These are phyloP conservation scores for Aspergillus carlsbadensis DNA, from an alignment of 495 filamentous ascomycete species.

Conservation along the genomic window DNA sequence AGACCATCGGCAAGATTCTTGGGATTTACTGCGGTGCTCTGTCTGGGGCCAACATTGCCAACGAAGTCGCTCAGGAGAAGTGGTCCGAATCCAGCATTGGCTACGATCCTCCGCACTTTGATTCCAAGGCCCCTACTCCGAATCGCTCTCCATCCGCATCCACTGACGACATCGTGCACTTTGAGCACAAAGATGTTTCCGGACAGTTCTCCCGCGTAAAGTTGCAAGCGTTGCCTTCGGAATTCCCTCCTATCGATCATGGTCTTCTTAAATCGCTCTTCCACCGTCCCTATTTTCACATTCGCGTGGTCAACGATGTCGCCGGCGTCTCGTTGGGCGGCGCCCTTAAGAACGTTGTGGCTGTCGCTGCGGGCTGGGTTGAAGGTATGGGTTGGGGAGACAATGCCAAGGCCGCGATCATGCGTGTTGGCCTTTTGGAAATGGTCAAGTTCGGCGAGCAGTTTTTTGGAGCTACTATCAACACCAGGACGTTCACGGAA, in stretches of 20 bases:
- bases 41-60: constrained; percentile 95
- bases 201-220: constrained; percentile 61
- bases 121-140: constrained; percentile 69
- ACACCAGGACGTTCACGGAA: constrained; percentile 85
- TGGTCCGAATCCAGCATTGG: constrained; percentile 96
- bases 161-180: constrained; percentile 56
- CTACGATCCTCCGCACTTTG: constrained; percentile 88
- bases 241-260: constrained; percentile 83
- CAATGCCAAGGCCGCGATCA: constrained; percentile 95
- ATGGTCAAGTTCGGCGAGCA: constrained; percentile 92
- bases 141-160: constrained; percentile 54
- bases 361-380: constrained; percentile 91
- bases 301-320: constrained; percentile 86
- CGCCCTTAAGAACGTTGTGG: constrained; percentile 96
- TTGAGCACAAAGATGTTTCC: constrained; percentile 64
- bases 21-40: constrained; percentile 97
- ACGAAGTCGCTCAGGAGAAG: constrained; percentile 90
- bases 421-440: constrained; percentile 91
- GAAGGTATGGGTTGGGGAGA: constrained; percentile 96
- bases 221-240: constrained; percentile 69
- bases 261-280: constrained; percentile 77
- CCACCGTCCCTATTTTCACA: constrained; percentile 97
- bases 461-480: constrained; percentile 82
- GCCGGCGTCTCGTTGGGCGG: constrained; percentile 94
- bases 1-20: constrained; percentile 84